These are phyloP conservation scores for Chlorella variabilis DNA, from an alignment of 163 green algal species.

Conservation along the genomic window DNA sequence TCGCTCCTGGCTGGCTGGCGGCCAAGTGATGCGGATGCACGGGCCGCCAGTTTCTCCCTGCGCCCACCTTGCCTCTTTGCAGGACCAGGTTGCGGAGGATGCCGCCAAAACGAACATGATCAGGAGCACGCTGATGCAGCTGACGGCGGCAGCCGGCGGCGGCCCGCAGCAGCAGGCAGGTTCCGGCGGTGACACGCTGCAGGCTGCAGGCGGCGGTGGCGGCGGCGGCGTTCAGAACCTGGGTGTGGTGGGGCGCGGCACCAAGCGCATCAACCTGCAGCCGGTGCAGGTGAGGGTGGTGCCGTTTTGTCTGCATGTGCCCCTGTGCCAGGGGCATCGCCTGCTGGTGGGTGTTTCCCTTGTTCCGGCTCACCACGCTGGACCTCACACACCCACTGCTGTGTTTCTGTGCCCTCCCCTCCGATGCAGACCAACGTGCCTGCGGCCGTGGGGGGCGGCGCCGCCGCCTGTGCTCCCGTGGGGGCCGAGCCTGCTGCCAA, in stretches of 20 bases:
- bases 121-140: not conserved
- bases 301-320: not conserved
- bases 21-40: too few species aligned
- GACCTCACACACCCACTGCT: not conserved
- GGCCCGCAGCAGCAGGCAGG: too few species aligned
- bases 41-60: too few species aligned
- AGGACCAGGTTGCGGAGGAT: too few species aligned
- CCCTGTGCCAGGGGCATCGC: too few species aligned
- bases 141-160: not conserved
- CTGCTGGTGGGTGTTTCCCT: not conserved
- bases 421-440: conserved; percentile 24
- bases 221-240: conserved; percentile 47
- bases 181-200: not conserved
- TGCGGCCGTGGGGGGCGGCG: not conserved
- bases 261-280: conserved; percentile 61
- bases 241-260: conserved; percentile 65
- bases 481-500: conserved; percentile 15
- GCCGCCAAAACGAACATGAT: not conserved
- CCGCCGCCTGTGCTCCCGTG: not conserved
- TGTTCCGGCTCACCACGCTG: not conserved
- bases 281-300: conserved; percentile 15
- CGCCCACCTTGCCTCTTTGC: too few species aligned
- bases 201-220: not conserved
- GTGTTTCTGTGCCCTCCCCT: not conserved
- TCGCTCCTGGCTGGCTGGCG: not conserved